Base-by-base conservation (phyloP, 2,329 filamentous ascomycete genomes). In the Uncinocarpus reesii region DNA sequence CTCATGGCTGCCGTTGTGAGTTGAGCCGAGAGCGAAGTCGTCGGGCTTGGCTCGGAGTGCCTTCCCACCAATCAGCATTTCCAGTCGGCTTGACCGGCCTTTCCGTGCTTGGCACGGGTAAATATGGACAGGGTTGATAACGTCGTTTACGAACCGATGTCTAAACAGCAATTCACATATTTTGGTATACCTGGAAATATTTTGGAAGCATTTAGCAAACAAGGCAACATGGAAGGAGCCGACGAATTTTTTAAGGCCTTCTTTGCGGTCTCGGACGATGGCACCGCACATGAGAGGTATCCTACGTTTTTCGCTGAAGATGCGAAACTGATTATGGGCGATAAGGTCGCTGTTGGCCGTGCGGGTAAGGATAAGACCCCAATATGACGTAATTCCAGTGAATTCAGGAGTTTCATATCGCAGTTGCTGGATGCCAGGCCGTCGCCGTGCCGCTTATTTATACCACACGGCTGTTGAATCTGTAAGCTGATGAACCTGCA, bases 321-420 rank as follows among this genome's bases (percentile, higher is more conserved):
- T 62, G 75, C 71, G 1, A 71, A 63, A 6, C 54, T 78, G 42
- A 65, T 77, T 29, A 77, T 78, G 74, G 74, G 67, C 2, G 67
- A 65, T 2, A 76, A 73, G 55, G 66, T 59, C 34, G 69, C 57
- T 5, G 60, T 63, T 7, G 75, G 75, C 1, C 57, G 61, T 29
- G 64, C 69, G 43, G 72, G 74, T 75, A 54, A 42, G 58, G 20
- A 11, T 23, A n/a, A n/a, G 28, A 2, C 42, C 36, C 36, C 35
- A 3, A 2, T 18, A 40, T 48, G 44, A 47, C 36, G 24, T 37
- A 13, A 38, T 45, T 35, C 4, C 32, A 6, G 26, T 29, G 11
- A 13, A 20, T 28, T n/a, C n/a, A n/a, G n/a, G n/a, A n/a, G n/a
- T n/a, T n/a, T n/a, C n/a, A n/a, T n/a, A n/a, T n/a, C n/a, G n/a